phyloP scores from a whole-genome alignment of 192 early-diverging fungal species.

The Haplosporangium gracile region DNA sequence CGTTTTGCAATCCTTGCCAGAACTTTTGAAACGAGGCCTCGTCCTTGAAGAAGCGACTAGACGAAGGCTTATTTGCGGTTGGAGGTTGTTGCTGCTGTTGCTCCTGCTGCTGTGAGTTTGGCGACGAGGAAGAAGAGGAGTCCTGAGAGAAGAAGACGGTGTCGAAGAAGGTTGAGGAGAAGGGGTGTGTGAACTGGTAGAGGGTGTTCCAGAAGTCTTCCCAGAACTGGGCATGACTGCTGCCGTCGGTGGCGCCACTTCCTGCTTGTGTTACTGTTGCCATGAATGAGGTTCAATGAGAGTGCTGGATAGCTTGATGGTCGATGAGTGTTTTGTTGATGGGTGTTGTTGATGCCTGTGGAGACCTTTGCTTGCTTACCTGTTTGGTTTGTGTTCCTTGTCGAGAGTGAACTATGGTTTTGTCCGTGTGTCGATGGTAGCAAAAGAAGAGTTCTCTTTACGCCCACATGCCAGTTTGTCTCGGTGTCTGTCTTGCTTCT shows the following conservation, averaged over 20 bases:
- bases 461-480: not conserved
- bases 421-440: not conserved
- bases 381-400: constrained; percentile 7
- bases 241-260: not conserved
- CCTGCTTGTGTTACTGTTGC: not conserved
- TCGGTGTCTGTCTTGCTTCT: too few species aligned
- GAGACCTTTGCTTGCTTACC: not conserved
- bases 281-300: not conserved
- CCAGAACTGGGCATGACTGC: constrained; percentile 40
- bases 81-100: constrained; percentile 3
- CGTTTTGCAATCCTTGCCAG: constrained; percentile 31
- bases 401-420: not conserved
- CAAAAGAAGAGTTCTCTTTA: not conserved
- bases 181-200: constrained; percentile 53
- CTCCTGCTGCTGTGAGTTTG: not conserved
- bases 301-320: not conserved
- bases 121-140: not conserved
- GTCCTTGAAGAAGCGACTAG: constrained; percentile 17
- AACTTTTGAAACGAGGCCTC: constrained; percentile 43
- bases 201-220: constrained; percentile 55
- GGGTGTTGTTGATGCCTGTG: not conserved
- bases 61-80: not conserved
- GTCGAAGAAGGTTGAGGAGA: constrained; percentile 54
- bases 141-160: constrained; percentile 26
- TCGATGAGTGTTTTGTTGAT: not conserved